Evolutionary conservation across 805 yeast genomes (phyloP).

Genomic region (Metschnikowia peoriensis): DNA sequence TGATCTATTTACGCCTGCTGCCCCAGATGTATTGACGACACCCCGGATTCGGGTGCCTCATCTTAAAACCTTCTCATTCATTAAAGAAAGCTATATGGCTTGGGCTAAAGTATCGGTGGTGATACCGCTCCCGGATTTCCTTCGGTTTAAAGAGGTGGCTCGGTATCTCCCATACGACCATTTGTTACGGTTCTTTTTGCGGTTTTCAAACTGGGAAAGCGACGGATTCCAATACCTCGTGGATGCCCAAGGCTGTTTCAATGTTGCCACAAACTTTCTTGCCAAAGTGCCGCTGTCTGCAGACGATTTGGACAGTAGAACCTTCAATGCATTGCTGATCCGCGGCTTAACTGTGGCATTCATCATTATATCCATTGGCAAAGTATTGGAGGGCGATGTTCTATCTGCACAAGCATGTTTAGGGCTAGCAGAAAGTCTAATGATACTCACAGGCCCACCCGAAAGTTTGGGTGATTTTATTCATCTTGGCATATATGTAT

Average conservation of each 20-base stretch:
- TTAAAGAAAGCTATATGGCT: constrained; percentile 6
- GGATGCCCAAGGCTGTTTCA: constrained; percentile 14
- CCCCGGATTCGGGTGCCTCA: constrained; percentile 9
- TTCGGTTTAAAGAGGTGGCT: constrained; percentile 3
- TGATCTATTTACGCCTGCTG: constrained; percentile 10
- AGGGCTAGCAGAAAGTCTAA: constrained; percentile 4
- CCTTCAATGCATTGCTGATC: constrained; percentile 8
- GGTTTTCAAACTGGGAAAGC: constrained; percentile 9
- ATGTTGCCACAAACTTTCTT: constrained; percentile 11
- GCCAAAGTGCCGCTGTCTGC: constrained; percentile 2
- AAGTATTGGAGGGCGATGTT: constrained; percentile 6
- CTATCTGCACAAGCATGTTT: constrained; percentile 8
- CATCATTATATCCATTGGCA: constrained; percentile 10
- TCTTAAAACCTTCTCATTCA: constrained; percentile 9
- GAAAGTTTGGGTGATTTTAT: constrained; percentile 12
- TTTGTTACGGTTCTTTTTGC: constrained; percentile 7
- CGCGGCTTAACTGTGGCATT: constrained; percentile 9
- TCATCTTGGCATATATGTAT: constrained; percentile 12
- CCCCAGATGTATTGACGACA: constrained; percentile 9
- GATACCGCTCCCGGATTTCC: constrained; percentile 4
- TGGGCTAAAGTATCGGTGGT: constrained; percentile 6
- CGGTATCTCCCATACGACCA: constrained; percentile 3
- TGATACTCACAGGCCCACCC: constrained; percentile 9
- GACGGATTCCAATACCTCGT: constrained; percentile 13
- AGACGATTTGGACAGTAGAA: constrained; percentile 1